Conservation (phyloP, 148 eudicot genomes). For the Polygonum aviculare region DNA sequence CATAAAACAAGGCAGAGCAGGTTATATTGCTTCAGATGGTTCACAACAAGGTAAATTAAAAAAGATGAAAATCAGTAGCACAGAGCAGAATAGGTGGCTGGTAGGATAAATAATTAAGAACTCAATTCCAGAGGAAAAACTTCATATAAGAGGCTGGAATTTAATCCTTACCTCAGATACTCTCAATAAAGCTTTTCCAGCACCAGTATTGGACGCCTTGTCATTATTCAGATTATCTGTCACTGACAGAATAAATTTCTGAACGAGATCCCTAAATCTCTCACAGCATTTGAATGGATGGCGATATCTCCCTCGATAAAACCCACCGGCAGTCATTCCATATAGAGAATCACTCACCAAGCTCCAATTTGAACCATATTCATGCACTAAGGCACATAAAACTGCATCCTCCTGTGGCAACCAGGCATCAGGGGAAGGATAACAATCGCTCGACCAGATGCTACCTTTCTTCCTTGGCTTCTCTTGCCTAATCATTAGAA, state of each 20-base stretch:
- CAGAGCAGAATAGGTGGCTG: not conserved
- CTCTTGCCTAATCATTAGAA: constrained; percentile 64
- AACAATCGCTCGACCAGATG: constrained; percentile 67
- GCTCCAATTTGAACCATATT: constrained; percentile 89
- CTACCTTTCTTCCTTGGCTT: constrained; percentile 65
- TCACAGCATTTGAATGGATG: constrained; percentile 89
- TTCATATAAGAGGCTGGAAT: not conserved
- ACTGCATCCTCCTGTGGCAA: constrained; percentile 78
- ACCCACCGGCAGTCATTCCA: constrained; percentile 84
- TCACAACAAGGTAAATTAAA: not conserved
- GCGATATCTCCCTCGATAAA: constrained; percentile 76
- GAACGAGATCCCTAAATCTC: constrained; percentile 86
- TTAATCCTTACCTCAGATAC: constrained; percentile 74
- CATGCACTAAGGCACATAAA: constrained; percentile 85
- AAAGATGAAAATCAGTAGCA: not conserved
- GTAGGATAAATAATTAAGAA: not conserved
- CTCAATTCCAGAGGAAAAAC: not conserved
- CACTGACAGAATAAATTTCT: constrained; percentile 55
- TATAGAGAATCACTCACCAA: constrained; percentile 77
- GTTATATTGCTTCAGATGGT: not conserved
- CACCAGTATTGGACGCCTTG: constrained; percentile 41
- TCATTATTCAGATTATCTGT: constrained; percentile 53
- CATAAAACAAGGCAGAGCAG: not conserved
- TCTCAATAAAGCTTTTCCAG: constrained; percentile 65
- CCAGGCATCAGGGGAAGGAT: constrained; percentile 83